Conservation (phyloP, 1,284 basidiomycete species). For the Ceratobasidium theobromae region DNA sequence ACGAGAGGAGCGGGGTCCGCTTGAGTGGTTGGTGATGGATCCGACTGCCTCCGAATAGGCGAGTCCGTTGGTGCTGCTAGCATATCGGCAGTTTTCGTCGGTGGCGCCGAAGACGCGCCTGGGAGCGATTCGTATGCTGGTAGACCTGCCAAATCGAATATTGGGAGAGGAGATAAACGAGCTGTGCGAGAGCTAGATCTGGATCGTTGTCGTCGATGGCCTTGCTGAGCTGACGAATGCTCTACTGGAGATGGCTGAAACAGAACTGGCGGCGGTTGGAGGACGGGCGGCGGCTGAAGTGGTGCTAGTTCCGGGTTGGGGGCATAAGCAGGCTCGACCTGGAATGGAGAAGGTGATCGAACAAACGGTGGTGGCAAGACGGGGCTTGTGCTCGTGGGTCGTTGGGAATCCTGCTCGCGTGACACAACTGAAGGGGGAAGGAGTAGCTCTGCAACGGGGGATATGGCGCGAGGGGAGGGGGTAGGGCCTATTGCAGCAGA, state of each 20-base stretch:
- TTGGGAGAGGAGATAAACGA: conserved; percentile 9
- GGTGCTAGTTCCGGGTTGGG: not conserved
- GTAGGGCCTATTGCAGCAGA: not conserved
- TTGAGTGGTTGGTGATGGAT: not conserved
- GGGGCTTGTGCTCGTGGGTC: not conserved
- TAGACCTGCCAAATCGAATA: conserved; percentile 6
- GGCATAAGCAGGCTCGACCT: not conserved
- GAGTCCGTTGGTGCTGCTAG: not conserved
- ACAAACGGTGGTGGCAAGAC: not conserved
- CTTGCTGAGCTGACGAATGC: not conserved
- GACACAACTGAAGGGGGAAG: conserved; percentile 18
- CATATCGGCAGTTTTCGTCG: not conserved
- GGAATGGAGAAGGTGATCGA: not conserved
- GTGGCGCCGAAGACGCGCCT: not conserved
- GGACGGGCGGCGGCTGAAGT: not conserved
- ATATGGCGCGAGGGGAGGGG: conserved; percentile 2
- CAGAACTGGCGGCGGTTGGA: not conserved
- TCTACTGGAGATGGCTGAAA: not conserved
- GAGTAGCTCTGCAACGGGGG: conserved; percentile 8
- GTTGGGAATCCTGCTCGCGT: not conserved
- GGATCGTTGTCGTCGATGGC: conserved; percentile 3
- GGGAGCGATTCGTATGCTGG: conserved; percentile 2
- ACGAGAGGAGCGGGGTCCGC: not conserved
- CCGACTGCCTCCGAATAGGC: conserved; percentile 8
- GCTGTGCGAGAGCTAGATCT: conserved; percentile 19